These are phyloP conservation scores for Cyclostephanos tholiformis DNA, from an alignment of 108 stramenopile genomes.

Conservation along the genomic window DNA sequence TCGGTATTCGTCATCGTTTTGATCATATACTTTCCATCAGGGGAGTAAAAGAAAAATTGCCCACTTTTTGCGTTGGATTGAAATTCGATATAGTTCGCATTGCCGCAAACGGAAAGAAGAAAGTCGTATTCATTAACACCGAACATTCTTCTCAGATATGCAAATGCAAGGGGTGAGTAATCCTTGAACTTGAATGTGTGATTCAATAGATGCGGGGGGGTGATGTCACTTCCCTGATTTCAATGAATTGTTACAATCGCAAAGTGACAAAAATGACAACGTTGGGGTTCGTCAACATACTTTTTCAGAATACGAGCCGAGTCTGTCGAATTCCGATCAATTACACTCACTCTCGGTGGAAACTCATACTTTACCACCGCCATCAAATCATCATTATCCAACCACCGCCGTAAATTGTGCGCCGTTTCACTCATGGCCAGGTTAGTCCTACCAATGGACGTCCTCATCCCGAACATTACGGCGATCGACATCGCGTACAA, in stretches of 20 bases:
- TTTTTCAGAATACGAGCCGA: constrained; percentile 1
- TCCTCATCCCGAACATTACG: constrained; percentile 96
- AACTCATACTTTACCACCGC: constrained; percentile 92
- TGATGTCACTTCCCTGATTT: constrained; percentile 70
- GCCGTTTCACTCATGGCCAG: constrained; percentile 55
- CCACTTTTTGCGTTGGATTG: constrained; percentile 98
- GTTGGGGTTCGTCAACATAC: not conserved
- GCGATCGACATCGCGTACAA: constrained; percentile 94
- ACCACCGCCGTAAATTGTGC: constrained; percentile 49
- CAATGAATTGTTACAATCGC: not conserved
- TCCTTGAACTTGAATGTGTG: constrained; percentile 99
- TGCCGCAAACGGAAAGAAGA: constrained; percentile 92
- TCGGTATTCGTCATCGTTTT: constrained; percentile 98
- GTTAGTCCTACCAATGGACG: constrained; percentile 84
- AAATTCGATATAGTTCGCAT: constrained; percentile 98
- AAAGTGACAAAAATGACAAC: not conserved
- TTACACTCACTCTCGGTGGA: constrained; percentile 65
- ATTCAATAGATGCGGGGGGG: constrained; percentile 92
- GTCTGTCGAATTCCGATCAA: not conserved
- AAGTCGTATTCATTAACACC: constrained; percentile 94
- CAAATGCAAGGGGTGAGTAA: constrained; percentile 91
- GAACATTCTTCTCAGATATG: constrained; percentile 87
- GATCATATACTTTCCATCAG: constrained; percentile 98
- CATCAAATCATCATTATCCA: constrained; percentile 90
- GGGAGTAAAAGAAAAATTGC: constrained; percentile 99